Percentiles rank a stretch among this genome's conserved stretches.
Conservation (phyloP, 805 yeast genomes). For the Ogataea trehalophila region DNA sequence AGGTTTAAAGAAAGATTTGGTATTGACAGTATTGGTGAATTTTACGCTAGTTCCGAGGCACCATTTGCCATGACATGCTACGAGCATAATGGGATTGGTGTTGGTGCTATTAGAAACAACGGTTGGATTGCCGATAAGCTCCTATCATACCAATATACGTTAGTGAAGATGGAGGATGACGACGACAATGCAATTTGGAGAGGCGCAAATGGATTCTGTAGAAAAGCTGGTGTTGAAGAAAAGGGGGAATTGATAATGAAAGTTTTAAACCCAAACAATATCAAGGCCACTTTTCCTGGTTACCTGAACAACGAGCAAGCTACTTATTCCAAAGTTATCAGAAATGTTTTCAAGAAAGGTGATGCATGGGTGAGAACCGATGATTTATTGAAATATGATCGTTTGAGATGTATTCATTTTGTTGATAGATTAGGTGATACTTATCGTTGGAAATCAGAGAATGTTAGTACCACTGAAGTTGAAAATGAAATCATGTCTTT, state of each 20-base stretch:
- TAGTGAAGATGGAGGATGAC: constrained; percentile 75
- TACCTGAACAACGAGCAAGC: constrained; percentile 78
- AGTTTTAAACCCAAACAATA: constrained; percentile 53
- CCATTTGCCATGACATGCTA: constrained; percentile 82
- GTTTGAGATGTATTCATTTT: constrained; percentile 67
- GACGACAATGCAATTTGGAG: constrained; percentile 71
- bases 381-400: constrained; percentile 69
- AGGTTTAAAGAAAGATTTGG: constrained; percentile 74
- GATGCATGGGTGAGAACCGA: constrained; percentile 92
- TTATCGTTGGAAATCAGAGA: constrained; percentile 94
- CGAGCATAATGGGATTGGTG: constrained; percentile 56
- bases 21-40: constrained; percentile 76
- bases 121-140: constrained; percentile 68
- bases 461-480: constrained; percentile 90
- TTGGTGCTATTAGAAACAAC: constrained; percentile 82
- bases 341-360: constrained; percentile 74
- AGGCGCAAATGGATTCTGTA: constrained; percentile 62
- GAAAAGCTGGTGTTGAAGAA: constrained; percentile 48
- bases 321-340: constrained; percentile 67
- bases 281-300: constrained; percentile 83
- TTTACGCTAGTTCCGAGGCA: constrained; percentile 90
- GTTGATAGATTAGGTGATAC: constrained; percentile 94
- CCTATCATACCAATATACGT: constrained; percentile 48
- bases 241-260: constrained; percentile 88
- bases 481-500: constrained; percentile 61